Conservation (phyloP, 495 filamentous ascomycete genomes). For the Lasiosphaeria ovina region DNA sequence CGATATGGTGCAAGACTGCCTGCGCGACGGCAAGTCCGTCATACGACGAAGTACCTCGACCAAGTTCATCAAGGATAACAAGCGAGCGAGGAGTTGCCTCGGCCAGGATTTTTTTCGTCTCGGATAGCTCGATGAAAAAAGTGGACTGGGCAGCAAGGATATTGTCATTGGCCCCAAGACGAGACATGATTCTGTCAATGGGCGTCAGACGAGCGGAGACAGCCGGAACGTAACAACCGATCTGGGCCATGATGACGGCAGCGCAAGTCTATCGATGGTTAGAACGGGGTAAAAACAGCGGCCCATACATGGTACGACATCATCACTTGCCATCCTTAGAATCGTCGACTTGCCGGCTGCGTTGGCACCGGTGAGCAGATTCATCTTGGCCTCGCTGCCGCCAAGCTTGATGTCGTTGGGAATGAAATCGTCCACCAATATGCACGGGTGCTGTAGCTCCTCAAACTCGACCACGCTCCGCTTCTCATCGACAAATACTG, state of each 20-base stretch:
- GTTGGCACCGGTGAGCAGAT: constrained; percentile 93
- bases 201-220: constrained; percentile 80
- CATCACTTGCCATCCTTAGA: constrained; percentile 76
- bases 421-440: constrained; percentile 92
- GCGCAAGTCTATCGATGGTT: constrained; percentile 60
- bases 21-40: constrained; percentile 97
- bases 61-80: constrained; percentile 96
- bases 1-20: constrained; percentile 91
- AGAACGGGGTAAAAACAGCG: constrained; percentile 24
- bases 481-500: constrained; percentile 77
- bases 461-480: constrained; percentile 86
- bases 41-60: constrained; percentile 89
- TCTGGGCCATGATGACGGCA: constrained; percentile 96
- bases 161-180: constrained; percentile 96
- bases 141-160: constrained; percentile 98
- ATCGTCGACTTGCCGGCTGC: constrained; percentile 99
- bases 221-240: constrained; percentile 90
- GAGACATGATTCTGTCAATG: constrained; percentile 97
- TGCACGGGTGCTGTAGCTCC: constrained; percentile 92
- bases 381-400: constrained; percentile 76
- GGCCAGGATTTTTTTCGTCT: constrained; percentile 96
- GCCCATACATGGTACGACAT: constrained; percentile 5
- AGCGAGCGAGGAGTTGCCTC: constrained; percentile 93
- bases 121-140: constrained; percentile 96
- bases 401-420: constrained; percentile 92